Evolutionary conservation across 257 asterid genomes (phyloP), one percentile per base, ranked within the genome.

Genomic region (Petrea volubilis): DNA sequence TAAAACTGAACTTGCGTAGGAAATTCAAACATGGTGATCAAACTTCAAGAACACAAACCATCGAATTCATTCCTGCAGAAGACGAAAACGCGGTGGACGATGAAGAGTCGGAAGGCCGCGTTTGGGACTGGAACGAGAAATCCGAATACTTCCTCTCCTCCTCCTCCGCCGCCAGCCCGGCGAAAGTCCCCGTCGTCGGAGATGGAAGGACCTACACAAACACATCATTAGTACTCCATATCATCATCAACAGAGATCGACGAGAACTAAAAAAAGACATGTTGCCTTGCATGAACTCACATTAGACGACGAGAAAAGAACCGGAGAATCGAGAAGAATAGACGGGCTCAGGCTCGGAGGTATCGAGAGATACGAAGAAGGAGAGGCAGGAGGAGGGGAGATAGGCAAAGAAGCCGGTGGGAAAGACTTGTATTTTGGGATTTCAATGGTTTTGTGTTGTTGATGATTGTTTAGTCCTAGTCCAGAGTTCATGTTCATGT

Each of bases 271-370:
- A 13, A 44, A 44, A 11, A 1, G 2, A 15, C 10, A 44, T 12
- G 38, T 3, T 33, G 38, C 38, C 3, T 33, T 33, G 7, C 14
- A 7, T 0, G 18, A 49, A 77, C 97, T 88, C 76, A 90, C 98
- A 70, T 77, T 86, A 23, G 94, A 75, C 0, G 81, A 81, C 29
- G 87, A 69, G 23, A 90, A 90, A 52, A 90, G 82, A 10, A 87
- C 85, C 6, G 98, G 98, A 7, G 96, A 88, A 76, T 93, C 97
- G 63, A 93, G 81, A 43, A 93, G 87, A 5, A 85, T 55, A 2
- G 97, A 87, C 15, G 95, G 95, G 81, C 96, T 91, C 53, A 91
- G 74, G 24, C 68, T 73, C 2, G 87, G 77, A 7, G 96, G 97
- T 5, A 89, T 74, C 0, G 87, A 63, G 21, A 87, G 86, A 47